Base-by-base conservation (phyloP, 1,139 yeast species). In the Zygoascus meyerae region DNA sequence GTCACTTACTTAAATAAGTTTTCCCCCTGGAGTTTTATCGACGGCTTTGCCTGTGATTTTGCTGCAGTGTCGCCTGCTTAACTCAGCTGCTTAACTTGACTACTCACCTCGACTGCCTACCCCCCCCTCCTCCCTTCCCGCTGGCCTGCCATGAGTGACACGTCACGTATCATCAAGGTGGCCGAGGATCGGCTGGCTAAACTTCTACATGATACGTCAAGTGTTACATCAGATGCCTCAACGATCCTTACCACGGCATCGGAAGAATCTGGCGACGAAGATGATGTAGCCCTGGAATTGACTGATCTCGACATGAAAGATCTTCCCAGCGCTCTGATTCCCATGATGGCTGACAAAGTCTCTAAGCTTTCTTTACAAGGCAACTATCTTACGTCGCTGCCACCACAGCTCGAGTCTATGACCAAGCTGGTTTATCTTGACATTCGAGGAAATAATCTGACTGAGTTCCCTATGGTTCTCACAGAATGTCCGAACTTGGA, bases 381-480 rank as follows among this genome's bases (percentile, higher is more conserved):
- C 48, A 81, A 81, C 58, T 65, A 67, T 39, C 61, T 82, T 15
- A 60, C 67, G 0, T 65, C 66, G 10, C 63, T 83, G 8, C 86
- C 89, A 0, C 55, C 63, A 1, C 71, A 71, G 48, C 72, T 84
- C 52, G 56, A 64, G 10, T 61, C 65, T 28, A 66, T 84, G 52
- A 60, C 74, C 18, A 67, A 69, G 45, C 65, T 85, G 48, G 70
- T 78, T 45, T 83, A 81, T 55, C 66, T 86, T 50, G 92, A 86
- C 61, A 67, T 86, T 41, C 83, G 84, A 56, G 72, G 74, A 52
- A 86, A 86, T 60, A 62, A 66, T 41, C 70, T 86, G 37, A 54
- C 69, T 2, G 71, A 67, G 43, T 73, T 86, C 44, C 89, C 94
- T 0, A 53, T 59, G 1, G 71, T 72, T 5, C 55, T 75, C 43